These are phyloP conservation scores for Botryotinia convoluta DNA, from an alignment of 2,329 filamentous ascomycete species.

Conservation along the genomic window DNA sequence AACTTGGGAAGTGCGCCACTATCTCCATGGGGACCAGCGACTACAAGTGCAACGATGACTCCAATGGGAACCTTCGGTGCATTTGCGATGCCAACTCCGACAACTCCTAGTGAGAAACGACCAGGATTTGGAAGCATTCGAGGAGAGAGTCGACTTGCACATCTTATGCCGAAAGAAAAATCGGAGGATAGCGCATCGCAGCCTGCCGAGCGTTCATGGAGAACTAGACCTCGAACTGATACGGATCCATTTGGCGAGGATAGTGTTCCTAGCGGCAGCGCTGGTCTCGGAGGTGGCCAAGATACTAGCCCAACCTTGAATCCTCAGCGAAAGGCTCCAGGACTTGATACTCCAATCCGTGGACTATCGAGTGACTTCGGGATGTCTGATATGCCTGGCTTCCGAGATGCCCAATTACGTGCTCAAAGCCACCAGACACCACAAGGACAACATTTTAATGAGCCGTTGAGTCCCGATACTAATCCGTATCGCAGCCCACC, in stretches of 20 bases:
- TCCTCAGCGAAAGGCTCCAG: slow-evolving; percentile 43
- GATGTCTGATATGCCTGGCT: slow-evolving; percentile 58
- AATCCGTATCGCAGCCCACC: slow-evolving; percentile 94
- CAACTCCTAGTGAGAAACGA: slow-evolving; percentile 68
- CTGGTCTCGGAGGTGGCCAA: slow-evolving; percentile 71
- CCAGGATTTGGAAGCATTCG: slow-evolving; percentile 62
- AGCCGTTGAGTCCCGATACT: slow-evolving; percentile 86
- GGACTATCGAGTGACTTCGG: slow-evolving; percentile 55
- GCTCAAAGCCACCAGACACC: slow-evolving; percentile 43
- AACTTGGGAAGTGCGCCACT: slow-evolving; percentile 44
- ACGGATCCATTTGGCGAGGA: slow-evolving; percentile 74
- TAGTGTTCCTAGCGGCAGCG: slow-evolving; percentile 60
- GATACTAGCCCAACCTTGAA: slow-evolving; percentile 59
- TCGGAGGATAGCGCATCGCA: slow-evolving; percentile 59
- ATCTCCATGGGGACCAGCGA: slow-evolving; percentile 47
- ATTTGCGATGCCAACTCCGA: slow-evolving; percentile 67
- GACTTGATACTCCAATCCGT: slow-evolving; percentile 45
- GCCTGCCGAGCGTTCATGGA: slow-evolving; percentile 57
- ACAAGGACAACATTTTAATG: slow-evolving; percentile 46
- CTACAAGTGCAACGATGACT: slow-evolving; percentile 59
- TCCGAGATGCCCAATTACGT: slow-evolving; percentile 53
- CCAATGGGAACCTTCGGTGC: slow-evolving; percentile 86
- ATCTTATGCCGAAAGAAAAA: slow-evolving; percentile 75
- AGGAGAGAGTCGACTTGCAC: slow-evolving; percentile 81
- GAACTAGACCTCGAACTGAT: slow-evolving; percentile 63